A percentile compares a stretch with the other conserved stretches of the same genome.
phyloP scores from a whole-genome alignment of 2,329 filamentous ascomycete genomes.

The Aaosphaeria arxii region DNA sequence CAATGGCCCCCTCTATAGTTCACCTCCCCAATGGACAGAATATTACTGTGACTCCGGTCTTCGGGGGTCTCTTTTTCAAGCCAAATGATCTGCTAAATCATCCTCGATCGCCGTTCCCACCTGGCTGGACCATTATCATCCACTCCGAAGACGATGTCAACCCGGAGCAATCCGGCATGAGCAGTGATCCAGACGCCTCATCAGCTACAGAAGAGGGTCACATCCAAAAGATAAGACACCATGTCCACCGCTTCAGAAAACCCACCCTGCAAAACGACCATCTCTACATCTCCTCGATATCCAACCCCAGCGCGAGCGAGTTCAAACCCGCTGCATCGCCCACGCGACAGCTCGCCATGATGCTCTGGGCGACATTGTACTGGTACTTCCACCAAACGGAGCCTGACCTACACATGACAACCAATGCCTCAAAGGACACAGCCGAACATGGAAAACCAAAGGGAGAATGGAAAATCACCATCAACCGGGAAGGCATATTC shows the following conservation, averaged over 20 bases:
- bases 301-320: slow-evolving; percentile 74
- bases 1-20: slow-evolving; percentile 50
- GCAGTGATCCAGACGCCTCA: slow-evolving; percentile 29
- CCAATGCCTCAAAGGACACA: slow-evolving; percentile 62
- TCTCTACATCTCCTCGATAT: slow-evolving; percentile 89
- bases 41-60: slow-evolving; percentile 78
- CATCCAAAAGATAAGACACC: slow-evolving; percentile 24
- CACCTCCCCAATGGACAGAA: slow-evolving; percentile 85
- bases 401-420: slow-evolving; percentile 64
- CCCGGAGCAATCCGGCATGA: slow-evolving; percentile 22
- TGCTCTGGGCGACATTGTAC: slow-evolving; percentile 90
- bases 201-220: slow-evolving; percentile 14
- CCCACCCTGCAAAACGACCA: slow-evolving; percentile 78
- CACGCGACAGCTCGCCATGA: slow-evolving; percentile 89
- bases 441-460: slow-evolving; percentile 67
- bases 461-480: slow-evolving; percentile 82
- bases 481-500: slow-evolving; percentile 85
- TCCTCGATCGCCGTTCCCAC: slow-evolving; percentile 63
- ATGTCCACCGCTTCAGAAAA: slow-evolving; percentile 63
- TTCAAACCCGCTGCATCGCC: slow-evolving; percentile 78
- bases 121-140: slow-evolving; percentile 87
- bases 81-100: slow-evolving; percentile 69
- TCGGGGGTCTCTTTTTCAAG: slow-evolving; percentile 90
- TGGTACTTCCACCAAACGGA: slow-evolving; percentile 95
- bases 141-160: slow-evolving; percentile 61